phyloP scores from a whole-genome alignment of 768 basidiomycete genomes.

The Tubosaeta sp. region DNA sequence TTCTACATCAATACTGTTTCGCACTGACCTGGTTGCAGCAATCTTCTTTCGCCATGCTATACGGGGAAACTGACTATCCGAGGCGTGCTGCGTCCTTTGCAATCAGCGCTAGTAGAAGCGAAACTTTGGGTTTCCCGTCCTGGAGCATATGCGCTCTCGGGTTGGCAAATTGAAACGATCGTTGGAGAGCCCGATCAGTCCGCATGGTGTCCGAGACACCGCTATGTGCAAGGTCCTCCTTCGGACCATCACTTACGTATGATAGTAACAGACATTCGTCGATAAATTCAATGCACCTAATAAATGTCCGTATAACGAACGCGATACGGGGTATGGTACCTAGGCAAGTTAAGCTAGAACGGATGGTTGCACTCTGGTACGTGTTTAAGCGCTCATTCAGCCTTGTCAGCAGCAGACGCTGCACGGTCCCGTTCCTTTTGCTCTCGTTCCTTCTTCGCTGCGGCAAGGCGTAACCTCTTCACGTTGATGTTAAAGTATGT shows the following conservation, averaged over 20 bases:
- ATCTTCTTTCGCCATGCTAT: conserved; percentile 51
- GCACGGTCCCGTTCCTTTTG: conserved; percentile 34
- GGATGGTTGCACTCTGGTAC: conserved; percentile 13
- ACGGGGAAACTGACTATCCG: conserved; percentile 64
- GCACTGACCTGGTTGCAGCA: conserved; percentile 28
- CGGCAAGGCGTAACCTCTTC: conserved; percentile 57
- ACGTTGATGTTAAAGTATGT: conserved; percentile 71
- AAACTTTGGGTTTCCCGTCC: conserved; percentile 60
- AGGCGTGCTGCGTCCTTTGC: conserved; percentile 50
- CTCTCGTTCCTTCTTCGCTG: conserved; percentile 45
- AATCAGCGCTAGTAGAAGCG: conserved; percentile 40
- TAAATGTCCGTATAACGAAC: conserved; percentile 6
- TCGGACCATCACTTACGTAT: conserved; percentile 29
- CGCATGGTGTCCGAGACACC: conserved; percentile 35
- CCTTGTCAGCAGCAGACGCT: conserved; percentile 14
- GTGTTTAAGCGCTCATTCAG: conserved; percentile 12
- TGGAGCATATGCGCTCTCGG: conserved; percentile 59
- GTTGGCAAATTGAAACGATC: conserved; percentile 67
- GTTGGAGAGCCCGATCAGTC: conserved; percentile 41
- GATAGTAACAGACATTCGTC: conserved; percentile 27
- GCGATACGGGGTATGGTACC: background rate
- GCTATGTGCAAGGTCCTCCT: conserved; percentile 38
- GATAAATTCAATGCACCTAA: conserved; percentile 5
- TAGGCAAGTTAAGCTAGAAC: background rate
- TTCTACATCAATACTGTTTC: background rate